Evolutionary conservation across 2,329 filamentous ascomycete genomes (phyloP).

Genomic region (Neurospora crassa): DNA sequence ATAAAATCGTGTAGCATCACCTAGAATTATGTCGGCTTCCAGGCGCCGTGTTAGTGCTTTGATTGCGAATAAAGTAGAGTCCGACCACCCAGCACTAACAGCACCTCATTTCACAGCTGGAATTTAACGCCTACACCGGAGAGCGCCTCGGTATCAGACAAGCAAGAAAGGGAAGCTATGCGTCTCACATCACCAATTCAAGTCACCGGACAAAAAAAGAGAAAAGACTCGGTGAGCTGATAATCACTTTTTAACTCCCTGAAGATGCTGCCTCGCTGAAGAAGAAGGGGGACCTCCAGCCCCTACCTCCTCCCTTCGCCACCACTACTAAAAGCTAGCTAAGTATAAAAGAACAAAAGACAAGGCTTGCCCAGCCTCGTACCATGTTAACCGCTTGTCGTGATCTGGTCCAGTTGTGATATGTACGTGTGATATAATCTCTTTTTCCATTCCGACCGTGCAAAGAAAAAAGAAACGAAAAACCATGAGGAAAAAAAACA

Average conservation of each 20-base stretch:
- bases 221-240: background rate
- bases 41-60: background rate
- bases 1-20: background rate
- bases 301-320: background rate
- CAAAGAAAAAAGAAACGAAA: background rate
- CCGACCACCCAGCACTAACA: background rate
- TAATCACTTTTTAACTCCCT: background rate
- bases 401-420: background rate
- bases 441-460: slow-evolving; percentile 3
- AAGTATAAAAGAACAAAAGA: background rate
- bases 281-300: background rate
- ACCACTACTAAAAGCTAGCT: background rate
- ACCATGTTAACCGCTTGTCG: background rate
- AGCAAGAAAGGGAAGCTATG: background rate
- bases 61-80: background rate
- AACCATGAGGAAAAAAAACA: background rate
- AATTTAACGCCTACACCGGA: too few species aligned
- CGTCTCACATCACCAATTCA: background rate
- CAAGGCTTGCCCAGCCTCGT: background rate
- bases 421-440: background rate
- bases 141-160: background rate
- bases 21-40: background rate
- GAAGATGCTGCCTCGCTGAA: background rate
- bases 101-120: background rate
- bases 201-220: background rate